Percentiles rank a stretch among this genome's conserved stretches.
Evolutionary conservation across 768 basidiomycete species (phyloP).

Genomic region (Hirschioporus abietinus): DNA sequence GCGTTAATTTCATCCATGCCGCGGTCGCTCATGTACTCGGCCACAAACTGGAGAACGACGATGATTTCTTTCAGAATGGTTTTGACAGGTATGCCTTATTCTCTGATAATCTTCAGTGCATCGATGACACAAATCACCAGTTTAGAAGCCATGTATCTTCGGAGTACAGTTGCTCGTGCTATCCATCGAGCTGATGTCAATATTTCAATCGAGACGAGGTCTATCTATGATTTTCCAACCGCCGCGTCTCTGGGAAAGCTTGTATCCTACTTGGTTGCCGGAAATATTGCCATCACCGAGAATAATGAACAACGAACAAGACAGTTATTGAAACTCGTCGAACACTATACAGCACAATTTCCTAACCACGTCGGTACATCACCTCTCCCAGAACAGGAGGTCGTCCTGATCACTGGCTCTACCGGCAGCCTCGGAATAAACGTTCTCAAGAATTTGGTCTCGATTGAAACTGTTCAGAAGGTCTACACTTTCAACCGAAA

Average conservation of each 20-base stretch:
- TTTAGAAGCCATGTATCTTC: slow-evolving; percentile 32
- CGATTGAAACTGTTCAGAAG: slow-evolving; percentile 15
- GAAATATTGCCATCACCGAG: background rate
- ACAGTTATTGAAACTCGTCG: slow-evolving; percentile 32
- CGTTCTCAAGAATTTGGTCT: slow-evolving; percentile 25
- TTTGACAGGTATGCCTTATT: slow-evolving; percentile 19
- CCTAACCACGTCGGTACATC: slow-evolving; percentile 7
- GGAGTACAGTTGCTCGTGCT: slow-evolving; percentile 24
- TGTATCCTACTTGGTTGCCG: slow-evolving; percentile 10
- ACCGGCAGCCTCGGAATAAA: slow-evolving; percentile 39
- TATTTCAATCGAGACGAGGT: slow-evolving; percentile 14
- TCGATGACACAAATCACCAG: slow-evolving; percentile 12
- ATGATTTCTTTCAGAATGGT: slow-evolving; percentile 35
- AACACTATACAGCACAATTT: slow-evolving; percentile 29
- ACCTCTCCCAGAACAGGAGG: slow-evolving; percentile 11
- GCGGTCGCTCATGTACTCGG: slow-evolving; percentile 31
- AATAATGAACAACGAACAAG: slow-evolving; percentile 6
- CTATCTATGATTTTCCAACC: slow-evolving; percentile 37
- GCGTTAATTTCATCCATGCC: slow-evolving; percentile 14
- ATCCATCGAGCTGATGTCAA: slow-evolving; percentile 14
- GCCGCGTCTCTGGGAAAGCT: slow-evolving; percentile 23
- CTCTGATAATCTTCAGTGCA: background rate
- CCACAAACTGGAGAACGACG: slow-evolving; percentile 22
- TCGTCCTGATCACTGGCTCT: slow-evolving; percentile 35
- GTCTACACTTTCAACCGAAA: slow-evolving; percentile 21